Evolutionary conservation across 2,329 filamentous ascomycete species (phyloP).

Genomic region (Beauveria varroae): DNA sequence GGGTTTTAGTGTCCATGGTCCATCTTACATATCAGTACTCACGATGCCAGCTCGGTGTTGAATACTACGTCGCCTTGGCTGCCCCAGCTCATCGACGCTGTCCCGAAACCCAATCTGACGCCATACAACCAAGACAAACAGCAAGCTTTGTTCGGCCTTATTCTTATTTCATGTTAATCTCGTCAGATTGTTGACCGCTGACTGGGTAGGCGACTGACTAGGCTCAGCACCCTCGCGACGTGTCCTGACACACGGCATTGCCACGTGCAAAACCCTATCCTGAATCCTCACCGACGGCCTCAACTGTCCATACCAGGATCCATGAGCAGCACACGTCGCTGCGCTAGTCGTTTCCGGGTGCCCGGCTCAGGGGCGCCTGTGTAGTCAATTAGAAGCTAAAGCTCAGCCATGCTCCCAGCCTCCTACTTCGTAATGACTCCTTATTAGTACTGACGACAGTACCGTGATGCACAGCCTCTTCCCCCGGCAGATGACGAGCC

Average conservation of each 20-base stretch:
- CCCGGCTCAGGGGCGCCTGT: not conserved
- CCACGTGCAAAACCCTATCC: conserved; percentile 3
- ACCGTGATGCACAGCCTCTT: not conserved
- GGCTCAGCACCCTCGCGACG: not conserved
- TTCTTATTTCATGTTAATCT: not conserved
- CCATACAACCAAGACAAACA: not conserved
- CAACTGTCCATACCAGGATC: not conserved
- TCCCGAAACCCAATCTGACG: not conserved
- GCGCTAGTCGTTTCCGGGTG: conserved; percentile 2
- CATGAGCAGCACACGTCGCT: not conserved
- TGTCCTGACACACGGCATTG: not conserved
- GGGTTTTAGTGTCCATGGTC: conserved; percentile 23
- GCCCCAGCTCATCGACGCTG: not conserved
- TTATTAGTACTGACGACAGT: too few species aligned
- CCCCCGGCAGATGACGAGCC: not conserved
- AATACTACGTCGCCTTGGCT: not conserved
- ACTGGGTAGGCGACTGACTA: not conserved
- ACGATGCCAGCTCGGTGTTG: not conserved
- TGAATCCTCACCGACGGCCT: not conserved
- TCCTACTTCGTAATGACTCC: too few species aligned
- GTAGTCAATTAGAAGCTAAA: not conserved
- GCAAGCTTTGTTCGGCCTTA: not conserved
- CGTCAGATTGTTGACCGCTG: not conserved
- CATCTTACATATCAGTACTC: not conserved
- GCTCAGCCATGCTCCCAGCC: not conserved